Base-by-base conservation (phyloP, 352 stramenopile species). In the Globisporangium splendens region DNA sequence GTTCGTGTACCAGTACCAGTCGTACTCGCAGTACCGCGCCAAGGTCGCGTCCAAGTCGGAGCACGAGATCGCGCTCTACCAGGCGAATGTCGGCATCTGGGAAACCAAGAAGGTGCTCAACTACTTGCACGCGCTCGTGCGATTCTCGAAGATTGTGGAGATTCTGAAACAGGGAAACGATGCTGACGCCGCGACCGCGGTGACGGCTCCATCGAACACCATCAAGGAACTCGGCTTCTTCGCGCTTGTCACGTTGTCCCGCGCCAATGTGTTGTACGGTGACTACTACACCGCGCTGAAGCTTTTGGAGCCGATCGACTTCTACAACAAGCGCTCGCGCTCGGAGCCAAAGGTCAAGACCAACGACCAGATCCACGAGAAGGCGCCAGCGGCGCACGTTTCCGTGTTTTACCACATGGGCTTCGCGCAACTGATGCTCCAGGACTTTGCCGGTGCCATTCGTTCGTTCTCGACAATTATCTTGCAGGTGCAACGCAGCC, bases 1-100 rank as follows among this genome's bases (percentile, higher is more conserved):
- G 80, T 99, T 99, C 66, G 90, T 99, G 1, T 99, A 99, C 77
- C 96, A 99, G 77, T 99, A 98, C 81, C 96, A 99, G 78, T 96
- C 91, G 59, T 99, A 98, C 70, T 98, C 93, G 73, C 96, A 99
- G 75, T 97, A 97, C 72, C 87, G 95, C 49, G 94, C 88, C 35
- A 92, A 95, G 76, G 58, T 89, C 69, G 66, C 68, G 22, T 61
- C 73, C 55, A 90, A 91, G 66, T 65, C 63, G 38, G 78, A 95
- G 60, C 58, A 65, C 24, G 77, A 91, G 63, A 75, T 78, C 49
- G 70, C 65, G 14, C 57, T 74, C 35, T 87, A 87, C 64, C 64
- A 81, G 49, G 71, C 88, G 63, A 83, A 96, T 67, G 59, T 73
- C n/a, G 89, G 96, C 65, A 97, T 97, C 43, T 99, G 97, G 97